Evolutionary conservation across 2,329 filamentous ascomycete species (phyloP), one percentile per base, ranked within the genome.

Genomic region (Lachnellula occidentalis): DNA sequence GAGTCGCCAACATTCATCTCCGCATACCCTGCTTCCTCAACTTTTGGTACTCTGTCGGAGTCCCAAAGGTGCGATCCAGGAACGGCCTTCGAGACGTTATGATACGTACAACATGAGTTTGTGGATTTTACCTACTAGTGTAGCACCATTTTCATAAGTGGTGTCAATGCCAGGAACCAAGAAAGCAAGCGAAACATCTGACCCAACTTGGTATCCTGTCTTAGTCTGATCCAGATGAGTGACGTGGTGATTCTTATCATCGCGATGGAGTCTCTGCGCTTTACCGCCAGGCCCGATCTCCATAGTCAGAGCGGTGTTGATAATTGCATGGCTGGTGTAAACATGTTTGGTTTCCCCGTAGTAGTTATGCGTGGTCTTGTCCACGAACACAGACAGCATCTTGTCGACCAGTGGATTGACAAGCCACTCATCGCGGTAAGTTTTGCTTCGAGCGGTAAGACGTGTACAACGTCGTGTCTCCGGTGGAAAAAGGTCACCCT

Each of bases 301-400:
- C 56, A 59, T 58, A 37, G 63, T 63, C 56, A 66, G 50, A 0
- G 59, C 62, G 9, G 61, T 65, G 5, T 64, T 64, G 47, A 60
- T 54, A 17, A 65, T 58, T 5, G 65, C 62, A 17, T 62, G 54
- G 49, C 61, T 66, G 8, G 64, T 66, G 34, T 66, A 64, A 21
- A 63, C 65, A 42, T 66, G 64, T 37, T 63, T 64, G 9, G 59
- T 65, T 41, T 61, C 58, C 7, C 62, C 64, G 51, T 67, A 67
- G 41, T 56, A 67, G 48, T 66, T 66, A 22, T 59, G 53, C 0
- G 65, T 67, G 5, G 64, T 66, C 46, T 66, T 67, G 21, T 64
- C 62, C 2, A 67, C 53, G 34, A 66, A 67, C 2, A 55, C 46
- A 11, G 47, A 37, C 5, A 61, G 62, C 1, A 67, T 39, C n/a